Conservation (phyloP, 2,329 filamentous ascomycete species). For the Fusarium concolor region DNA sequence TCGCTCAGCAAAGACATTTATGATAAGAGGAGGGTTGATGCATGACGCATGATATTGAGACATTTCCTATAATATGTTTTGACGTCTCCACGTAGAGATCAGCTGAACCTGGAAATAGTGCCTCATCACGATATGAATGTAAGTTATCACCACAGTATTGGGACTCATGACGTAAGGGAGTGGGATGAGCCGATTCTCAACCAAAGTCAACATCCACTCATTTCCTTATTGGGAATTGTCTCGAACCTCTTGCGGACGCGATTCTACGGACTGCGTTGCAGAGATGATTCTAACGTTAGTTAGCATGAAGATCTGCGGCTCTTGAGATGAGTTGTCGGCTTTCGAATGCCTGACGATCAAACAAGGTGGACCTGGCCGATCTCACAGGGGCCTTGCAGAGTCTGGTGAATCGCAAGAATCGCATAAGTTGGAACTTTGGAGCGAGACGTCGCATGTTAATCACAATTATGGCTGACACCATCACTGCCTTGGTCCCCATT, state of each 20-base stretch:
- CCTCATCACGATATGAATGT: not conserved
- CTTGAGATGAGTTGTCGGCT: conserved; percentile 35
- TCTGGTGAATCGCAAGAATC: not conserved
- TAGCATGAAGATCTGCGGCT: conserved; percentile 30
- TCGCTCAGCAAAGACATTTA: conserved; percentile 3
- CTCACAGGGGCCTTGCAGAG: not conserved
- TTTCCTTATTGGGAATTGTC: conserved; percentile 34
- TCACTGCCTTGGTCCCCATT: conserved; percentile 21
- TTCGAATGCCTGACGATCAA: conserved; percentile 40
- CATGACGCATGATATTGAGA: conserved; percentile 39
- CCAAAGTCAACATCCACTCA: conserved; percentile 12
- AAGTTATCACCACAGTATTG: conserved; percentile 1
- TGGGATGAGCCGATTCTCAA: conserved; percentile 12
- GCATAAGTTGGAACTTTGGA: conserved; percentile 11
- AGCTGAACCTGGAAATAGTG: conserved; percentile 7
- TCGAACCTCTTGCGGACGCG: conserved; percentile 14
- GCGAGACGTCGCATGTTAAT: conserved; percentile 19
- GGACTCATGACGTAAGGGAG: conserved; percentile 39
- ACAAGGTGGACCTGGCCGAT: conserved; percentile 37
- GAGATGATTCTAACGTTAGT: conserved; percentile 7
- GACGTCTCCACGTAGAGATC: conserved; percentile 21
- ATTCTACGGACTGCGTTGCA: conserved; percentile 8
- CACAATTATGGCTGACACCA: not conserved
- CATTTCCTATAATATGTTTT: conserved; percentile 7
- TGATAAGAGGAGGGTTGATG: conserved; percentile 4